These are phyloP conservation scores for Oxyria digyna DNA, from an alignment of 148 eudicot species.

Conservation along the genomic window DNA sequence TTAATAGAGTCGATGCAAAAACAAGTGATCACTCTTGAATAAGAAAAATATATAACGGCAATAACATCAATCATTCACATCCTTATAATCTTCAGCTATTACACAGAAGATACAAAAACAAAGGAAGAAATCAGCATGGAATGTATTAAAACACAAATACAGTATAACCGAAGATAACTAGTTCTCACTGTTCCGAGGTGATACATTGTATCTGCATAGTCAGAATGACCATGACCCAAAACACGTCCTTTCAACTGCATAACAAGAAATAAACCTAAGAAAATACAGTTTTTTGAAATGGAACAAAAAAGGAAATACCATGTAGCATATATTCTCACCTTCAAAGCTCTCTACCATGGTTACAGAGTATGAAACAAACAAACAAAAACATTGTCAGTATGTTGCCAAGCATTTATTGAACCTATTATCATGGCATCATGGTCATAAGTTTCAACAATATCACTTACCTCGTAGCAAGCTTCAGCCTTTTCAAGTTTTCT, in stretches of 20 bases:
- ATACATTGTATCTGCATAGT: slow-evolving; percentile 93
- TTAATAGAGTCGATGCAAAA: no score
- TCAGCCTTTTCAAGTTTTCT: slow-evolving; percentile 66
- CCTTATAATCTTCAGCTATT: not conserved
- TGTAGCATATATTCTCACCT: slow-evolving; percentile 35
- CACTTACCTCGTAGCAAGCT: slow-evolving; percentile 67
- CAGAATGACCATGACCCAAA: slow-evolving; percentile 64
- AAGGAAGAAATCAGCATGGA: slow-evolving; percentile 5
- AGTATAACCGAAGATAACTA: not conserved
- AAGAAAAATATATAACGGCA: not conserved
- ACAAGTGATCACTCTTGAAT: not conserved
- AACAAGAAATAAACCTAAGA: slow-evolving; percentile 4
- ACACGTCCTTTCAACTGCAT: slow-evolving; percentile 81
- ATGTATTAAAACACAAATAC: not conserved
- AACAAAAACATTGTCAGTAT: not conserved
- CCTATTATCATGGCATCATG: not conserved
- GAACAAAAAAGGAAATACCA: not conserved
- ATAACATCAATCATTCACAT: not conserved
- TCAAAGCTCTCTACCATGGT: slow-evolving; percentile 64
- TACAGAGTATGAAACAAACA: not conserved
- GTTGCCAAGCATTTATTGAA: not conserved
- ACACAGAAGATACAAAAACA: not conserved
- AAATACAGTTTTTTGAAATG: not conserved
- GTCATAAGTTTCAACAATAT: not conserved
- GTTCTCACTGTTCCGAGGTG: slow-evolving; percentile 77